Conservation (phyloP, 148 eudicot species). For the Fagopyrum homotropicum region DNA sequence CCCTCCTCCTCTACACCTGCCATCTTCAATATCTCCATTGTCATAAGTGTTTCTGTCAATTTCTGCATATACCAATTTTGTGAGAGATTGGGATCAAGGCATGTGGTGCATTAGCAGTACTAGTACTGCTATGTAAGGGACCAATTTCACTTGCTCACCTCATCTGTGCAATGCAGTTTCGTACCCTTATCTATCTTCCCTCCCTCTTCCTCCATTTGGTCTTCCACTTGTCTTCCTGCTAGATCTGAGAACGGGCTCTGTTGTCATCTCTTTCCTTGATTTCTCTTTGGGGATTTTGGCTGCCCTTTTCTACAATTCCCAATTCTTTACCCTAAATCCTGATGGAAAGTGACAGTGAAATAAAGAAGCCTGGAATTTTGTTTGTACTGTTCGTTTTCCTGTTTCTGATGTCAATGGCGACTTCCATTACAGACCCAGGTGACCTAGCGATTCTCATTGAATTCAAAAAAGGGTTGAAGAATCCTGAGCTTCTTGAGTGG, state of each 20-base stretch:
- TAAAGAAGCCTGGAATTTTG: not conserved
- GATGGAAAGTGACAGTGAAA: not conserved
- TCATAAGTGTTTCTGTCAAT: not conserved
- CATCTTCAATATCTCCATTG: constrained; percentile 1
- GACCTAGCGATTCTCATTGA: constrained; percentile 61
- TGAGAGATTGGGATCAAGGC: constrained; percentile 1
- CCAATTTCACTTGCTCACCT: not conserved
- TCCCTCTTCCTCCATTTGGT: not conserved
- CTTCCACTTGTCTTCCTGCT: not conserved
- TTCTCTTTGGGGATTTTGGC: not conserved
- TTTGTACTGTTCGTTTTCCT: not conserved
- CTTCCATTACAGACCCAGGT: constrained; percentile 54
- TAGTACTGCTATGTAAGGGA: not conserved
- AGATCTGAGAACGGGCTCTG: constrained; percentile 3
- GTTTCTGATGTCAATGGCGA: constrained; percentile 27
- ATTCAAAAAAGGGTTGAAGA: constrained; percentile 61
- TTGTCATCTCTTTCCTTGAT: not conserved
- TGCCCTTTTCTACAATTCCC: not conserved
- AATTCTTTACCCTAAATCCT: not conserved
- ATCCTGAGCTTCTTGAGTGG: constrained; percentile 77
- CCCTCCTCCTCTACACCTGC: constrained; percentile 3
- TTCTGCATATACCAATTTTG: not conserved
- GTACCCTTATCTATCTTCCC: not conserved
- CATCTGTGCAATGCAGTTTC: not conserved
- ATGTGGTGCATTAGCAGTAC: not conserved